Conservation (phyloP, 805 yeast species). For the Cyberlindnera meyerae region DNA sequence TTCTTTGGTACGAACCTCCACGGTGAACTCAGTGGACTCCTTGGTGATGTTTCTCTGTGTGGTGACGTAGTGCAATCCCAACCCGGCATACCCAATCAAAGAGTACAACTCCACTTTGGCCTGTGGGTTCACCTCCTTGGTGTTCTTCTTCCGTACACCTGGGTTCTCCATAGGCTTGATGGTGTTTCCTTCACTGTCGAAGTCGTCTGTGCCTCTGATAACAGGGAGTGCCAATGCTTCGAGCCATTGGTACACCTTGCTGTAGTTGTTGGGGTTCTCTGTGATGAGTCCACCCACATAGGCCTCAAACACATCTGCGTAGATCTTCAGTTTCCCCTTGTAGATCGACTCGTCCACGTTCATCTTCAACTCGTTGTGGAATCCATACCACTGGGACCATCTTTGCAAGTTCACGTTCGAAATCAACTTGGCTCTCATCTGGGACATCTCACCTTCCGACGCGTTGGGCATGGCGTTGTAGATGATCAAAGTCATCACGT, state of each 20-base stretch:
- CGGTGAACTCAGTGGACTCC: conserved; percentile 42
- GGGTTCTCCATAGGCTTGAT: neutral
- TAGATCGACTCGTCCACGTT: conserved; percentile 43
- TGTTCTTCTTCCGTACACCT: neutral
- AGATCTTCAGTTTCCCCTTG: conserved; percentile 60
- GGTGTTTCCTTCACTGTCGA: conserved; percentile 9
- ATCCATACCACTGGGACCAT: conserved; percentile 65
- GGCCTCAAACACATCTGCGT: conserved; percentile 92
- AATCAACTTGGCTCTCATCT: conserved; percentile 63
- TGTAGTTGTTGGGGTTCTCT: conserved; percentile 46
- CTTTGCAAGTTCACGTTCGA: conserved; percentile 67
- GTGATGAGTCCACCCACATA: conserved; percentile 79
- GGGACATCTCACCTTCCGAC: conserved; percentile 77
- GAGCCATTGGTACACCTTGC: conserved; percentile 54
- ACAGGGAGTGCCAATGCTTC: conserved; percentile 44
- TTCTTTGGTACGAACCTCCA: conserved; percentile 60
- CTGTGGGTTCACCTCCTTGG: conserved; percentile 42
- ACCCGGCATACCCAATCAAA: conserved; percentile 68
- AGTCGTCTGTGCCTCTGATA: conserved; percentile 4
- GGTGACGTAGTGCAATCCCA: conserved; percentile 49
- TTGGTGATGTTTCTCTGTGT: conserved; percentile 35
- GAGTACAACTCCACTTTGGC: conserved; percentile 80
- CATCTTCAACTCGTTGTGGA: conserved; percentile 51
- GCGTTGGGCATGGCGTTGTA: conserved; percentile 62
- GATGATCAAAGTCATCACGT: conserved; percentile 63